Evolutionary conservation across 2,329 filamentous ascomycete species (phyloP), one percentile per base, ranked within the genome.

Genomic region (Alternaria triticimaculans): DNA sequence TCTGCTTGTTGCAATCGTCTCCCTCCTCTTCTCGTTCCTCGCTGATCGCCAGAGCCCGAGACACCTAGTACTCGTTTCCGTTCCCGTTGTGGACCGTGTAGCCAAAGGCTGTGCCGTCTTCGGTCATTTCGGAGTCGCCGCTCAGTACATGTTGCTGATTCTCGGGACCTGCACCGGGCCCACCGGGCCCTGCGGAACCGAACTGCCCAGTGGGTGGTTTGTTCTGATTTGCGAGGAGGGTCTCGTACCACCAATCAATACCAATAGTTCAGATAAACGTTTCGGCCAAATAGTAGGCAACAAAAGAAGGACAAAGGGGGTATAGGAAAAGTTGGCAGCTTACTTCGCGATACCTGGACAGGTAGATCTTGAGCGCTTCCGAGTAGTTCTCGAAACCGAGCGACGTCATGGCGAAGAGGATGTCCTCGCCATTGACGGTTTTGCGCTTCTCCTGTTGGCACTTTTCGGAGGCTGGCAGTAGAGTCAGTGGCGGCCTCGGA

Each of bases 361-460:
- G 87, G 80, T 99, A 99, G 72, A 99, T 97, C 83, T 99, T 99
- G 62, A 99, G 86, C 2, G 96, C 96, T 81, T 99, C 96, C 25
- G 95, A 92, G 80, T 99, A 99, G 83, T 99, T 99, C 82, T 99
- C 96, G 81, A 99, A 99, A 1, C 96, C 96, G 37, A 99, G 87
- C 25, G 96, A 99, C 8, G 95, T 98, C 96, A 99, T 99, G 65
- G 96, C 96, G 79, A 98, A 99, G 49, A 99, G 85, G 64, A 99
- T 99, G 76, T 99, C 96, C 82, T 99, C 96, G 72, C 96, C 96
- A 77, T 99, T 99, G 71, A 99, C 96, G 0, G 96, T 99, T 86
- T 99, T 99, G 76, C 96, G 90, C 86, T 99, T 99, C 82, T 99
- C 96, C 81, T 98, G 96, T 80, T 99, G 96, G 78, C 96, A 99